Conservation (phyloP, 192 early-diverging fungal genomes). For the Jimgerdemannia flammicorona region DNA sequence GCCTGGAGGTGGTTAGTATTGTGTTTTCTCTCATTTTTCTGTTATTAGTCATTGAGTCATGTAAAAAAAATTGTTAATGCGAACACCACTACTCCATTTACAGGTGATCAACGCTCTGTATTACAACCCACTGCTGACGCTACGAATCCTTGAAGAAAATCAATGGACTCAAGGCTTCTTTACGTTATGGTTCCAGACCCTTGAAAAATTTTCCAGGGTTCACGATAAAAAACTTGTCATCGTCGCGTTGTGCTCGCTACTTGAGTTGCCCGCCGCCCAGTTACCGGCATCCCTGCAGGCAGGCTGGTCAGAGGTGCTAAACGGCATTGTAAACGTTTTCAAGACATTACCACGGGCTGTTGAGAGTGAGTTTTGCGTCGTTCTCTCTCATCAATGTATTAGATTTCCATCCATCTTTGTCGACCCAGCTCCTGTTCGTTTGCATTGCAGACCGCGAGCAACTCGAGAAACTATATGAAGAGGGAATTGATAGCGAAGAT, state of each 20-base stretch:
- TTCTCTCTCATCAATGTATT: background rate
- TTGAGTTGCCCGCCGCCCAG: constrained; percentile 66
- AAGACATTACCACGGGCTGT: constrained; percentile 69
- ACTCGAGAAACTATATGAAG: constrained; percentile 49
- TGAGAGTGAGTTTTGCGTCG: constrained; percentile 38
- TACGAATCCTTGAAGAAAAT: constrained; percentile 75
- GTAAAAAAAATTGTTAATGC: constrained; percentile 3
- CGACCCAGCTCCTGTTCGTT: background rate
- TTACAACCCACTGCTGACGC: constrained; percentile 80
- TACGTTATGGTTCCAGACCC: constrained; percentile 68
- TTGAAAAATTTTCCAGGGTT: constrained; percentile 76
- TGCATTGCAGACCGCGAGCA: constrained; percentile 39
- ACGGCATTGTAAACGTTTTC: constrained; percentile 69
- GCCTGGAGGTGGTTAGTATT: constrained; percentile 61
- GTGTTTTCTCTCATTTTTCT: background rate
- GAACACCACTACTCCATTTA: constrained; percentile 2
- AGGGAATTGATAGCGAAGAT: constrained; percentile 54
- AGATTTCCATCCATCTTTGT: too few relatives aligned
- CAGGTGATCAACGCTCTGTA: constrained; percentile 77
- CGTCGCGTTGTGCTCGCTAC: constrained; percentile 67
- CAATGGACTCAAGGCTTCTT: constrained; percentile 77
- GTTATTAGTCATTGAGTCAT: background rate
- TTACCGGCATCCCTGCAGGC: constrained; percentile 68
- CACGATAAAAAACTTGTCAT: constrained; percentile 95
- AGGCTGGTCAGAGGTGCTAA: constrained; percentile 73